These are phyloP conservation scores for Circinella minor DNA, from an alignment of 371 early-diverging fungal genomes.

Conservation along the genomic window DNA sequence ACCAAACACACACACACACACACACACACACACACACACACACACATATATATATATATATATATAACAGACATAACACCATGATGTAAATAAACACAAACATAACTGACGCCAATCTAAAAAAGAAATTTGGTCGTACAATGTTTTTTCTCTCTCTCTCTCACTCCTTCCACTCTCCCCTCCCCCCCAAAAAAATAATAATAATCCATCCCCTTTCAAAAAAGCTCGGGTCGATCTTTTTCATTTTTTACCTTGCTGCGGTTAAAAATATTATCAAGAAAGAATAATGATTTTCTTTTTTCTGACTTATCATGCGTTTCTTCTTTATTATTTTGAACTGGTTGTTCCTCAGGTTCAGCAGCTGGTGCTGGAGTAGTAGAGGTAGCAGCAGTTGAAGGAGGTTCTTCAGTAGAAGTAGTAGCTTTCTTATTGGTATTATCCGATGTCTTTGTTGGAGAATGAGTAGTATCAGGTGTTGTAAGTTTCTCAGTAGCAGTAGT, in stretches of 20 bases:
- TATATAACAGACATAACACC: too few relatives aligned
- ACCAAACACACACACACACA: neutral
- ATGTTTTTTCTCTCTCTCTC: neutral
- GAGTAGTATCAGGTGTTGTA: neutral
- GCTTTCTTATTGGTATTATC: neutral
- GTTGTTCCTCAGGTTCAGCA: neutral
- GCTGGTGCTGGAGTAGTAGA: neutral
- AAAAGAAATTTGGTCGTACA: neutral
- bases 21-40: neutral
- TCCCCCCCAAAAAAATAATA: neutral
- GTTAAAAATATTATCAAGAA: constrained; percentile 1
- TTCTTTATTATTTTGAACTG: neutral
- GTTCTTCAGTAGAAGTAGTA: neutral
- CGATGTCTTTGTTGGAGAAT: neutral
- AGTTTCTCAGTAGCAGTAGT: constrained; percentile 20
- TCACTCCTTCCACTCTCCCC: neutral
- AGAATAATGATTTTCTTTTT: constrained; percentile 2
- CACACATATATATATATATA: too few relatives aligned
- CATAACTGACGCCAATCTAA: too few relatives aligned
- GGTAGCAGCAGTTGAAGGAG: neutral
- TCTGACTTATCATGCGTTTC: neutral
- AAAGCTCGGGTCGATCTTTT: neutral
- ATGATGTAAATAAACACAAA: too few relatives aligned
- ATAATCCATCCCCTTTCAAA: neutral
- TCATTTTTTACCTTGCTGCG: constrained; percentile 4